Percentiles rank a stretch among this genome's conserved stretches.
These are phyloP conservation scores for Salix caprea DNA, from an alignment of 345 rosid species.

Conservation along the genomic window DNA sequence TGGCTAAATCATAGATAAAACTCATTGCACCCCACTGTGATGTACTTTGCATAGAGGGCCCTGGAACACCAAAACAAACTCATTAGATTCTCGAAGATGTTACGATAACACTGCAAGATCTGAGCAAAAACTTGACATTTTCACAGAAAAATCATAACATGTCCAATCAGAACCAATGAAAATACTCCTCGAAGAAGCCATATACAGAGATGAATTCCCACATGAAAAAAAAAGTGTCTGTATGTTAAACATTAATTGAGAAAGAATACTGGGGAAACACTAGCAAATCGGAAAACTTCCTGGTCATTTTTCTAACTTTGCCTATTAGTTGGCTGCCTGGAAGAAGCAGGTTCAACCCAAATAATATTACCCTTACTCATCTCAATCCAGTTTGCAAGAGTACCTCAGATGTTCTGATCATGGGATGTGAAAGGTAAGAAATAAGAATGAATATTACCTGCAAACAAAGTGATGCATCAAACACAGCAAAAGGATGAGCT, in stretches of 20 bases:
- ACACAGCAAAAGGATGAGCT: constrained; percentile 70
- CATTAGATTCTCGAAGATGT: neutral
- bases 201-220: neutral
- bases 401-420: neutral
- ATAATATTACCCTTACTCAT: neutral
- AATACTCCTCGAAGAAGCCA: neutral
- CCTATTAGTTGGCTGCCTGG: neutral
- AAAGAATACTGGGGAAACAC: neutral
- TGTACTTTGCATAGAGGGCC: constrained; percentile 75
- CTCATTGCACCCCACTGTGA: constrained; percentile 56
- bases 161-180: neutral
- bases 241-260: neutral
- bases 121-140: neutral
- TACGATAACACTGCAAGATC: neutral
- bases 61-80: constrained; percentile 28
- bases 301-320: neutral
- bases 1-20: constrained; percentile 67
- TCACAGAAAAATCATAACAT: neutral
- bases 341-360: neutral
- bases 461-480: constrained; percentile 83
- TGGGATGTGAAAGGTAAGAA: neutral
- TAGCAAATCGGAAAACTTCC: neutral
- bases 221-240: neutral
- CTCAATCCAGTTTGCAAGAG: neutral
- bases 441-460: constrained; percentile 51